phyloP scores from a whole-genome alignment of 495 filamentous ascomycete genomes.

The Xylaria intraflava region DNA sequence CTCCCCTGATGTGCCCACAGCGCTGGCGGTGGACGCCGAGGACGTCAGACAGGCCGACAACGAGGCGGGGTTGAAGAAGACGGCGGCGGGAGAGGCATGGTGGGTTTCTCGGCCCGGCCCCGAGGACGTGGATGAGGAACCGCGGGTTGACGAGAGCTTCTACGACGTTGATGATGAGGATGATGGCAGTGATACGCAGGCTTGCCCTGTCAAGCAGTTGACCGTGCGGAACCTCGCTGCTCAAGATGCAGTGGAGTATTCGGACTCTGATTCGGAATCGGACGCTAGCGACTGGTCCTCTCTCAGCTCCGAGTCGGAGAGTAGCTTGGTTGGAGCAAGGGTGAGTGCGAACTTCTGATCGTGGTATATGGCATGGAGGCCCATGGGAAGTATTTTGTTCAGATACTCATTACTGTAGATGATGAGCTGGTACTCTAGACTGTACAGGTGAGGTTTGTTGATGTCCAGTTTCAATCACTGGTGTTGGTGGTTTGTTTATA shows the following conservation, averaged over 20 bases:
- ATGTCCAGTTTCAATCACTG: no score
- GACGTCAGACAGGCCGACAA: not conserved
- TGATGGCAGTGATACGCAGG: not conserved
- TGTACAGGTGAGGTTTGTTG: not conserved
- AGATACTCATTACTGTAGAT: not conserved
- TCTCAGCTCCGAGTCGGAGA: not conserved
- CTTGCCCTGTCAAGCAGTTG: conserved; percentile 1
- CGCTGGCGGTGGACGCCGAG: not conserved
- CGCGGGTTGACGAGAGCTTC: not conserved
- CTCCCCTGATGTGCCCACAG: conserved; percentile 5
- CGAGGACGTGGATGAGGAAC: not conserved
- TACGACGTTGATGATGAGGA: conserved; percentile 2
- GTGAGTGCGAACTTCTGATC: not conserved
- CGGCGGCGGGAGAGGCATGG: not conserved
- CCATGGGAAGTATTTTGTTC: no score
- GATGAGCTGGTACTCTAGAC: not conserved
- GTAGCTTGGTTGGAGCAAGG: not conserved
- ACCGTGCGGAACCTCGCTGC: conserved; percentile 10
- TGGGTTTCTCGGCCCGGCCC: not conserved
- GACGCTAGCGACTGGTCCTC: conserved; percentile 1
- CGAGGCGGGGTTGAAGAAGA: conserved; percentile 2
- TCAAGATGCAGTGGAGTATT: conserved; percentile 3
- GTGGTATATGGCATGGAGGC: no score
- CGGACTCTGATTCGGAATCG: conserved; percentile 1
- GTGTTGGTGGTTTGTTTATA: no score